phyloP scores from a whole-genome alignment of 2,329 filamentous ascomycete genomes.

The Diaporthe ampelina region DNA sequence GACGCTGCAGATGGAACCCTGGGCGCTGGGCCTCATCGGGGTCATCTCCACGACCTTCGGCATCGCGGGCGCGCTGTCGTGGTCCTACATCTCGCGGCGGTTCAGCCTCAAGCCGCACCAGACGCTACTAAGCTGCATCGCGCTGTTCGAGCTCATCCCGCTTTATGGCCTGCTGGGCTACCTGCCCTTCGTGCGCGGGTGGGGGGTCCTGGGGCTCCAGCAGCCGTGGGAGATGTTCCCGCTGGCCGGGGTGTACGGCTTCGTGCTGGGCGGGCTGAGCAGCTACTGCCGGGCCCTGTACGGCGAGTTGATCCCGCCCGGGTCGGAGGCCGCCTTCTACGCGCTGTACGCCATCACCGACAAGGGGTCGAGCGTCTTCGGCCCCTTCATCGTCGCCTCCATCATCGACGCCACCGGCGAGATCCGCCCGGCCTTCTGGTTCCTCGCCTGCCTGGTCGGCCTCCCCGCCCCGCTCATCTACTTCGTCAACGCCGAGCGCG shows the following conservation, averaged over 20 bases:
- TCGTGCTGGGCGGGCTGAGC: slow-evolving; percentile 93
- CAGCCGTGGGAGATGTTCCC: slow-evolving; percentile 98
- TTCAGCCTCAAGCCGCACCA: slow-evolving; percentile 82
- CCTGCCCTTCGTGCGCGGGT: slow-evolving; percentile 80
- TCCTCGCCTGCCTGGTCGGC: slow-evolving; percentile 86
- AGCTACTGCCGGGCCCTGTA: slow-evolving; percentile 94
- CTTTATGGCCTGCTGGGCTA: slow-evolving; percentile 92
- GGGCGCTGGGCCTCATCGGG: slow-evolving; percentile 91
- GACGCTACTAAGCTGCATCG: slow-evolving; percentile 93
- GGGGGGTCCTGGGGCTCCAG: slow-evolving; percentile 88
- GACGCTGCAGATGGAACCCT: slow-evolving; percentile 88
- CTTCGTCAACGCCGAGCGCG: slow-evolving; percentile 86
- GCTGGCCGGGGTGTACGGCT: slow-evolving; percentile 88
- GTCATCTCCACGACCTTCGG: slow-evolving; percentile 90
- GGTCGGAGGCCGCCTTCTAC: slow-evolving; percentile 96
- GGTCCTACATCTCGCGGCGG: slow-evolving; percentile 82
- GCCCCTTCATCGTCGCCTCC: slow-evolving; percentile 90
- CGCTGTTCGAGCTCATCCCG: slow-evolving; percentile 91
- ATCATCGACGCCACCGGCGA: slow-evolving; percentile 89
- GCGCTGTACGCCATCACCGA: slow-evolving; percentile 97
- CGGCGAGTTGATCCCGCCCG: slow-evolving; percentile 92
- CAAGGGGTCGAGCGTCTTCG: slow-evolving; percentile 94
- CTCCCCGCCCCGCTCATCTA: slow-evolving; percentile 88
- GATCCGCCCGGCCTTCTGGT: slow-evolving; percentile 91
- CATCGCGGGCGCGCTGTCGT: slow-evolving; percentile 89